Evolutionary conservation across 164 flowering plant species (phyloP).

Genomic region (Tetrastigma voinierianum): DNA sequence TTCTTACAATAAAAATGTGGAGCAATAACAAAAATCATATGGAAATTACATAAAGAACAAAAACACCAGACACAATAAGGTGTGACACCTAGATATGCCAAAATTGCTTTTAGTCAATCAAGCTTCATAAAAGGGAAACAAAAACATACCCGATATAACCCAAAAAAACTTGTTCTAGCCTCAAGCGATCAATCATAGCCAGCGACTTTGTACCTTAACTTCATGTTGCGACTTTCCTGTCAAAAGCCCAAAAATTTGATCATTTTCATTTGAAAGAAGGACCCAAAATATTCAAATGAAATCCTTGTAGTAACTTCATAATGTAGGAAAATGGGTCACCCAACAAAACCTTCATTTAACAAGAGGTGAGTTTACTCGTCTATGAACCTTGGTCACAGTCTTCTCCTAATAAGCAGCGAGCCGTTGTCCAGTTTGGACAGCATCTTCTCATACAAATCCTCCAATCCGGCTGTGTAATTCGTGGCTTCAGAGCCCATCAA

Average conservation of each 20-base stretch:
- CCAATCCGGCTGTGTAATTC: conserved; percentile 52
- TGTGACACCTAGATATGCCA: too few relatives aligned
- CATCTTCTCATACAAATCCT: conserved; percentile 83
- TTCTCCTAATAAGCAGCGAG: conserved; percentile 62
- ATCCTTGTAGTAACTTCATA: not conserved
- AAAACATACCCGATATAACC: conserved; percentile 21
- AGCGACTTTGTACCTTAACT: conserved; percentile 58
- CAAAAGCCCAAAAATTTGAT: conserved; percentile 4
- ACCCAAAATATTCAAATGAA: too few relatives aligned
- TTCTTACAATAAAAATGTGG: too few relatives aligned
- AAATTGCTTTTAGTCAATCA: too few relatives aligned
- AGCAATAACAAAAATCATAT: too few relatives aligned
- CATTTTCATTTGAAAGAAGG: not conserved
- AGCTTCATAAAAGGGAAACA: not conserved
- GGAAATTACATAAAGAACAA: too few relatives aligned
- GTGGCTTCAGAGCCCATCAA: conserved; percentile 64
- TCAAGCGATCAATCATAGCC: conserved; percentile 40
- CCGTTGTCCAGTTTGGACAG: conserved; percentile 62
- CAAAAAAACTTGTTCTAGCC: conserved; percentile 1
- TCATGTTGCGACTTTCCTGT: conserved; percentile 70
- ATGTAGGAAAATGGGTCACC: not conserved
- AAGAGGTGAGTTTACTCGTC: conserved; percentile 46
- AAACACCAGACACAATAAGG: too few relatives aligned
- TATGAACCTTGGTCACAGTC: conserved; percentile 54
- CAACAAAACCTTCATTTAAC: not conserved